These are phyloP conservation scores for Penicillium longicatenatum DNA, from an alignment of 495 filamentous ascomycete genomes.

Conservation along the genomic window DNA sequence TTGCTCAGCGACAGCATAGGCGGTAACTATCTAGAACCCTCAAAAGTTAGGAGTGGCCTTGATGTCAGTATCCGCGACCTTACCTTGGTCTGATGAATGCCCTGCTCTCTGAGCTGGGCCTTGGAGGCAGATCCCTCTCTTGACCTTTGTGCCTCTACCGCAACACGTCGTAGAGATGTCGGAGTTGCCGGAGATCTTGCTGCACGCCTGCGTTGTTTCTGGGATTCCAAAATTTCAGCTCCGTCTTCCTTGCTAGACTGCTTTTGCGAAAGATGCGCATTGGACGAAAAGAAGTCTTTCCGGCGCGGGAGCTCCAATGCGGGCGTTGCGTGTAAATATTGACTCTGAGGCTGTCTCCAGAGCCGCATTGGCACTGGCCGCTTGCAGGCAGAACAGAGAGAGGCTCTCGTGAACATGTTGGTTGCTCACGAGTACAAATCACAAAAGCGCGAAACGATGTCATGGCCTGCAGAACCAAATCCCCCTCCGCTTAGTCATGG, in stretches of 20 bases:
- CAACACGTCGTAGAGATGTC: slow-evolving; percentile 58
- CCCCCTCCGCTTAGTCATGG: slow-evolving; percentile 29
- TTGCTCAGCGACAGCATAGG: slow-evolving; percentile 82
- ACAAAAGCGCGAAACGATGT: slow-evolving; percentile 14
- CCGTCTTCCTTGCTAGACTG: slow-evolving; percentile 26
- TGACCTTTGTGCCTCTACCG: slow-evolving; percentile 61
- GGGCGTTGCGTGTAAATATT: slow-evolving; percentile 45
- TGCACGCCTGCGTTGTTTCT: slow-evolving; percentile 47
- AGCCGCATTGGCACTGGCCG: slow-evolving; percentile 26
- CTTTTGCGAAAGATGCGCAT: slow-evolving; percentile 42
- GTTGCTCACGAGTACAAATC: neutral
- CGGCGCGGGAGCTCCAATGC: slow-evolving; percentile 36
- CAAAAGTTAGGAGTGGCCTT: slow-evolving; percentile 2
- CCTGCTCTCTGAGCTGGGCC: slow-evolving; percentile 42
- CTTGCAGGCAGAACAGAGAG: slow-evolving; percentile 36
- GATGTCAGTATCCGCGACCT: neutral
- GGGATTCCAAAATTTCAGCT: slow-evolving; percentile 27
- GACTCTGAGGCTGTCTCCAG: slow-evolving; percentile 28
- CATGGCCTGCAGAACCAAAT: slow-evolving; percentile 17
- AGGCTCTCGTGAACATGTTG: slow-evolving; percentile 41
- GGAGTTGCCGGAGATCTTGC: slow-evolving; percentile 51
- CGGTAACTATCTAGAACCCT: slow-evolving; percentile 63
- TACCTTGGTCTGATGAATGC: slow-evolving; percentile 47
- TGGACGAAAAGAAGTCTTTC: slow-evolving; percentile 55
- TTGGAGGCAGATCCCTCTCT: slow-evolving; percentile 49